These are phyloP conservation scores for Zasmidium citrigriseum DNA, from an alignment of 2,329 filamentous ascomycete genomes.

Conservation along the genomic window DNA sequence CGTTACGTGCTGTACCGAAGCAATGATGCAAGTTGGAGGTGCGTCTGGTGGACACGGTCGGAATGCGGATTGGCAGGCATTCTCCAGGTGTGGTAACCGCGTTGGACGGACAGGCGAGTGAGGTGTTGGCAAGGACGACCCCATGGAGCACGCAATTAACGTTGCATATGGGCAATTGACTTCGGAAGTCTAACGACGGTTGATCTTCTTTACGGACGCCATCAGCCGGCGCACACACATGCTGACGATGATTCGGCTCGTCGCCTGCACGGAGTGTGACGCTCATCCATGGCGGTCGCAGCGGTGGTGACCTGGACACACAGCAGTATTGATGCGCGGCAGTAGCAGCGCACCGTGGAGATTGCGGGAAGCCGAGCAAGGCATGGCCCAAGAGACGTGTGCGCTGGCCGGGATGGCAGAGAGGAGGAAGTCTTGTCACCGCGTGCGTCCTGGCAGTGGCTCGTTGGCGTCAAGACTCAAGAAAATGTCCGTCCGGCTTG, in stretches of 20 bases:
- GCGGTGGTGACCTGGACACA: not conserved
- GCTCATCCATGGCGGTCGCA: no score
- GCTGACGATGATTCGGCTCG: not conserved
- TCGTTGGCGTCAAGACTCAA: not conserved
- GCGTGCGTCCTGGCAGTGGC: no score
- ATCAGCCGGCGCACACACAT: no score
- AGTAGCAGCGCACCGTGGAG: not conserved
- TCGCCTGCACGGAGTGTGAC: not conserved
- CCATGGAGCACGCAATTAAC: constrained; percentile 5
- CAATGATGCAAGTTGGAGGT: not conserved
- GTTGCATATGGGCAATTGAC: constrained; percentile 11
- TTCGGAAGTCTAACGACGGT: not conserved
- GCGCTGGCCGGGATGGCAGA: not conserved
- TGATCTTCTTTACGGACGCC: no score
- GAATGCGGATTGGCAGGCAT: not conserved
- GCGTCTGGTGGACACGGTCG: not conserved
- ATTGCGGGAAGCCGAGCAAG: not conserved
- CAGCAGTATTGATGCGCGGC: no score
- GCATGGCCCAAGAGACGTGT: not conserved
- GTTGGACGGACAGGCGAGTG: not conserved
- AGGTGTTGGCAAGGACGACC: not conserved
- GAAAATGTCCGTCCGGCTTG: not conserved
- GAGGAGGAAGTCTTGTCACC: not conserved
- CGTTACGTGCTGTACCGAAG: constrained; percentile 4
- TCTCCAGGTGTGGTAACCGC: constrained; percentile 1